phyloP scores from a whole-genome alignment of 2,329 filamentous ascomycete species.

The Magnaporthiopsis rhizophila region DNA sequence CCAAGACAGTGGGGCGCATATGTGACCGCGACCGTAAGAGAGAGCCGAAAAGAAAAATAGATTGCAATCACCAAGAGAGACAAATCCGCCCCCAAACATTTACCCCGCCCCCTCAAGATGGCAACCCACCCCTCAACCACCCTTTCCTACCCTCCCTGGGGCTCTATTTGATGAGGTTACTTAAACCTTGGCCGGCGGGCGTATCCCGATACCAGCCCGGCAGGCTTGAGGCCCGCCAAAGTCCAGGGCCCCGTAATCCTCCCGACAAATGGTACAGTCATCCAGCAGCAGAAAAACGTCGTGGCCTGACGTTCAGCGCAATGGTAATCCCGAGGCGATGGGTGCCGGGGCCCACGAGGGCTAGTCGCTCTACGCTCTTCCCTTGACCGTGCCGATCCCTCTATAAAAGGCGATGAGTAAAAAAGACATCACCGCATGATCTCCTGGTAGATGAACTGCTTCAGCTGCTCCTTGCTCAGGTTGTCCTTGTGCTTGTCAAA shows the following conservation, averaged over 20 bases:
- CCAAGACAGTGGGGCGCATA: background rate
- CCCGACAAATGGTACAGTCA: background rate
- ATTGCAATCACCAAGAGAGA: background rate
- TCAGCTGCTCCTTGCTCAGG: slow-evolving; percentile 95
- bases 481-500: slow-evolving; percentile 99
- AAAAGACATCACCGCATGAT: slow-evolving; percentile 61
- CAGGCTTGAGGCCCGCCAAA: background rate
- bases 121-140: background rate
- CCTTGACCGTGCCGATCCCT: background rate
- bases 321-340: background rate
- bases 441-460: slow-evolving; percentile 95
- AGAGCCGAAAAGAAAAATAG: background rate
- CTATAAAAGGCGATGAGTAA: background rate
- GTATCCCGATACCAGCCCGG: background rate
- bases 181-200: background rate
- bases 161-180: background rate
- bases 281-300: background rate
- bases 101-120: background rate
- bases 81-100: background rate
- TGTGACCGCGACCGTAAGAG: background rate
- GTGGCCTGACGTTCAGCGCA: background rate
- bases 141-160: background rate
- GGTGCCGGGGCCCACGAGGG: background rate
- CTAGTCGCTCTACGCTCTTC: background rate
- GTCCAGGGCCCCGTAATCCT: background rate